Evolutionary conservation across 208 protist species (phyloP).

Genomic region (Wallacemonas rigidus): DNA sequence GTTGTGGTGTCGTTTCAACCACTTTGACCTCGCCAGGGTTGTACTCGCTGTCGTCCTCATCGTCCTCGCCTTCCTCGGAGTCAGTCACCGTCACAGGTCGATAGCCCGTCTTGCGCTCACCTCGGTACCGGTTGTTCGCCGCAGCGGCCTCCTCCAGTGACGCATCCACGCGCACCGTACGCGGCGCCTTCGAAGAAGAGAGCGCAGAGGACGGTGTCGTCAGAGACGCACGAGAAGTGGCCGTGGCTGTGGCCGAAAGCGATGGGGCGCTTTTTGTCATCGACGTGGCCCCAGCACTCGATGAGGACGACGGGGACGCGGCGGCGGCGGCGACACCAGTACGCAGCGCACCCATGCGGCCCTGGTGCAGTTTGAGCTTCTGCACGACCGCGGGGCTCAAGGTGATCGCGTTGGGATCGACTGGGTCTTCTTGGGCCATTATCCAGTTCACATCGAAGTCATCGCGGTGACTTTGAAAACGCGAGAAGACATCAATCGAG

Average conservation of each 20-base stretch:
- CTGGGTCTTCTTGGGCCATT: constrained; percentile 61
- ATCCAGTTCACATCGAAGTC: constrained; percentile 81
- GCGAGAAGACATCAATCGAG: constrained; percentile 64
- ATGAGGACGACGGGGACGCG: background rate
- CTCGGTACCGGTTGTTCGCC: constrained; percentile 9
- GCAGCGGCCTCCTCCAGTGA: background rate
- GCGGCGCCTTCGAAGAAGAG: background rate
- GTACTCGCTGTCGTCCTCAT: constrained; percentile 49
- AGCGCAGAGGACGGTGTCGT: background rate
- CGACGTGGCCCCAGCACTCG: no score
- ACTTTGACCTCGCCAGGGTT: constrained; percentile 31
- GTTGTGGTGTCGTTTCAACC: constrained; percentile 19
- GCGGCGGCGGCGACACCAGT: background rate
- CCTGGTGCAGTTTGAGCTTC: constrained; percentile 52
- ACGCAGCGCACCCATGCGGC: constrained; percentile 12
- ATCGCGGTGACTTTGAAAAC: constrained; percentile 59
- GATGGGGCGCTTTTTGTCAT: no score
- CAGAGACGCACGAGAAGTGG: background rate
- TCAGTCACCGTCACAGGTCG: constrained; percentile 9
- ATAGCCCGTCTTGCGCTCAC: background rate
- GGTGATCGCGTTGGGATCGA: constrained; percentile 26
- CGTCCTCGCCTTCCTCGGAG: constrained; percentile 10
- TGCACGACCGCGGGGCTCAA: constrained; percentile 33
- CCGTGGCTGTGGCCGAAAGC: constrained; percentile 3
- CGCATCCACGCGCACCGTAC: background rate